phyloP scores from a whole-genome alignment of 106 monocot species.

The Agapanthus africanus region DNA sequence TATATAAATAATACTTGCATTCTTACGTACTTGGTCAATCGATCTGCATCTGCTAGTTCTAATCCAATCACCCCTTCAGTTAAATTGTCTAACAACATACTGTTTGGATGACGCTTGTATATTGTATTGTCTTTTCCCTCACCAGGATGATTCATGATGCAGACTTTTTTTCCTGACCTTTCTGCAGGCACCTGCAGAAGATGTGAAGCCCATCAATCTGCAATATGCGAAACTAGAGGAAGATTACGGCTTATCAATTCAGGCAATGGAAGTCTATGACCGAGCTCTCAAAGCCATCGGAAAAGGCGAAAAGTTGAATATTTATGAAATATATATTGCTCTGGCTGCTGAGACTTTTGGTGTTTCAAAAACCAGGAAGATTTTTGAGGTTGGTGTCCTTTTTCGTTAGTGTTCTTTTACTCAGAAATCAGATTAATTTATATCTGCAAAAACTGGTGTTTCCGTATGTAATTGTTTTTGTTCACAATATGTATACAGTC shows the following conservation, averaged over 20 bases:
- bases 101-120: not conserved
- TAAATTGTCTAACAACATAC: not conserved
- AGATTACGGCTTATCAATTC: constrained; percentile 79
- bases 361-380: constrained; percentile 87
- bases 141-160: not conserved
- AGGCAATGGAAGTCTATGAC: constrained; percentile 93
- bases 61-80: too few relatives aligned
- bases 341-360: constrained; percentile 91
- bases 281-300: constrained; percentile 77
- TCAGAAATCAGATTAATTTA: too few relatives aligned
- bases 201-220: constrained; percentile 73
- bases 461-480: too few relatives aligned
- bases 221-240: constrained; percentile 97
- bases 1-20: too few relatives aligned
- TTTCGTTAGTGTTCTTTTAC: too few relatives aligned
- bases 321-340: constrained; percentile 97
- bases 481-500: too few relatives aligned
- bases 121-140: not conserved
- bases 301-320: constrained; percentile 66
- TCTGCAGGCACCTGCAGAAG: constrained; percentile 72
- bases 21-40: too few relatives aligned
- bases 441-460: too few relatives aligned
- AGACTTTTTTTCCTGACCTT: not conserved
- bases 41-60: too few relatives aligned
- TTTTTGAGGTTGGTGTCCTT: constrained; percentile 66